Base-by-base conservation (phyloP, 2,329 filamentous ascomycete species). In the Fusarium sarcochroum region DNA sequence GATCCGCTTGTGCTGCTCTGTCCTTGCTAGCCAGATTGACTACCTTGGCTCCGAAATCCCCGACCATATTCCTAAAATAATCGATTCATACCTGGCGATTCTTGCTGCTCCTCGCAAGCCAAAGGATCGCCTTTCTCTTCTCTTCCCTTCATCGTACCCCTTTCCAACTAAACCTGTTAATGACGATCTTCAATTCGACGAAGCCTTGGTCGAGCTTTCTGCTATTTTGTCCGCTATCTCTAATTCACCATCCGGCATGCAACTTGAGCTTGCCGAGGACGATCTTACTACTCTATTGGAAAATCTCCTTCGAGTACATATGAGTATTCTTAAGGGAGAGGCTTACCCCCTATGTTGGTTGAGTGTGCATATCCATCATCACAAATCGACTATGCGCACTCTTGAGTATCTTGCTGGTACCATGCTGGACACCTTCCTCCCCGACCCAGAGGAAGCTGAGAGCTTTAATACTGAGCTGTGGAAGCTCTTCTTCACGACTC, bases 391-490 rank as follows among this genome's bases (percentile, higher is more conserved):
- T 2, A 93, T 98, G 86, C 90, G 89, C 58, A 93, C 91, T 9
- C 82, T 99, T 34, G 92, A 97, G 75, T 93, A 96, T 72, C 83
- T 98, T 10, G 91, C 91, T 10, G 85, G 88, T 45, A 90, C 97
- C 13, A 82, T 99, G 62, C 86, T 94, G n/a, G 91, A 95, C 37
- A 90, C 88, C 0, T 95, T 95, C 75, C 83, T 99, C 3, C 96
- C 97, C 0, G 86, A 95, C 42, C 93, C 95, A 0, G 96, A 98
- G 68, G 93, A 98, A 70, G 93, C 94, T 1, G 95, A 98, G 74
- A 87, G 86, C 14, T 99, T 98, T 79, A 94, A 97, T 75, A 98
- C 93, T 13, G 93, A 97, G 58, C 83, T 98, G 14, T 99, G 96
- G 96, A 94, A 95, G 69, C 85, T 91, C 32, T 98, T 97, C 81